Evolutionary conservation across 2,329 filamentous ascomycete species (phyloP), one percentile per base, ranked within the genome.

Genomic region (Diaporthe ampelina): DNA sequence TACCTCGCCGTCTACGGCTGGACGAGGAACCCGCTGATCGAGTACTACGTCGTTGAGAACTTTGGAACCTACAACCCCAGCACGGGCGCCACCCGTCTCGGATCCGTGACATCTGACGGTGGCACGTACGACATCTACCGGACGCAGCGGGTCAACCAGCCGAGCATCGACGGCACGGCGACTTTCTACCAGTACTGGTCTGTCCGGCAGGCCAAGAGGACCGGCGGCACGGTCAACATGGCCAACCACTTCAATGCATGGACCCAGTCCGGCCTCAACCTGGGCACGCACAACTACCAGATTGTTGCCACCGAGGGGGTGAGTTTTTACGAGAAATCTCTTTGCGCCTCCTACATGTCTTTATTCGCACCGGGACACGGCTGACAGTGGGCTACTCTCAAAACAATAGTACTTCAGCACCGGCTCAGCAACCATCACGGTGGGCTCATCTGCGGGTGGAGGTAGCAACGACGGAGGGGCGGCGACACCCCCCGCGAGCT

Each of bases 181-280:
- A 88, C 86, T 76, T 88, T 88, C 77, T 79, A 86, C 77, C 87
- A 89, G 81, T 89, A 84, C 82, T 88, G 86, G 86, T 86, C 84
- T 17, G 85, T 91, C 9, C 84, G 89, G 74, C 79, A 80, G 65
- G 78, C 76, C 73, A 87, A 89, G 84, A 83, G 87, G 54, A 81
- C 82, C 29, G 83, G 85, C 40, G 88, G 89, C 7, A 86, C 84
- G n/a, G 85, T 91, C 75, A 88, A 84, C 37, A 85, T 84, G 54
- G 81, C 79, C 69, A 87, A 85, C 77, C 88, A 90, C 81, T 89
- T 90, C 77, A 82, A 86, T 78, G 87, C 87, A n/a, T 90, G 89
- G 88, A 77, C 79, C 5, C 79, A 80, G 74, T 74, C 79, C 29
- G 88, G 88, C 17, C 79, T 88, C 79, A 82, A 81, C 54, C 78